A percentile compares a stretch with the other conserved stretches of the same genome.
phyloP scores from a whole-genome alignment of 805 yeast species.

The Wilhelminamyces savonicus region DNA sequence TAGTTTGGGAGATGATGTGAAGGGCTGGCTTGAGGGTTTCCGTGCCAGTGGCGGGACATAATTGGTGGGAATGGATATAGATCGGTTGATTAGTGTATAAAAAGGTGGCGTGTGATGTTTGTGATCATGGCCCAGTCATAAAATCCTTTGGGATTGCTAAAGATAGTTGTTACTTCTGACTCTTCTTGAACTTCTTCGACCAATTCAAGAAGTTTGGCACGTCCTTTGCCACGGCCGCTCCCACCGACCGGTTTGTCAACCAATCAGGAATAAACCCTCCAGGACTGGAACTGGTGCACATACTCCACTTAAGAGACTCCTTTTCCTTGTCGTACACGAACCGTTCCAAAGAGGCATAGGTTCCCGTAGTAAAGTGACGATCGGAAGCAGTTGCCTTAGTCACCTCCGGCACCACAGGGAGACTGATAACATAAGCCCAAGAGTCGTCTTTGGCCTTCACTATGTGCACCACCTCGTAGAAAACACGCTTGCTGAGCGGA shows the following conservation, averaged over 20 bases:
- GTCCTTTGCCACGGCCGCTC: conserved; percentile 32
- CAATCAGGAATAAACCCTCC: conserved; percentile 34
- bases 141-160: no score
- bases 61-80: no score
- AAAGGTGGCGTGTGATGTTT: no score
- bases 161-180: no score
- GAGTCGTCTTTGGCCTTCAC: conserved; percentile 9
- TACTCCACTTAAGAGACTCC: conserved; percentile 23
- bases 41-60: conserved; percentile 10
- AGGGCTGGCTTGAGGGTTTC: conserved; percentile 31
- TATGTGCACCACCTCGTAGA: conserved; percentile 31
- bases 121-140: no score
- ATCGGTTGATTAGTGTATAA: no score
- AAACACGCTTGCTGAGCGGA: conserved; percentile 29
- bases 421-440: conserved; percentile 23
- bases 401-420: conserved; percentile 24
- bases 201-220: conserved; percentile 34
- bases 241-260: conserved; percentile 23
- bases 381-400: no score
- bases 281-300: conserved; percentile 35
- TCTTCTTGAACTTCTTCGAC: no score
- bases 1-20: conserved; percentile 37
- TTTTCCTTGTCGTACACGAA: conserved; percentile 14
- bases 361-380: conserved; percentile 7
- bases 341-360: conserved; percentile 32